A percentile compares a stretch with the other conserved stretches of the same genome.
phyloP scores from a whole-genome alignment of 2,329 filamentous ascomycete genomes.

The Fusarium sp. region DNA sequence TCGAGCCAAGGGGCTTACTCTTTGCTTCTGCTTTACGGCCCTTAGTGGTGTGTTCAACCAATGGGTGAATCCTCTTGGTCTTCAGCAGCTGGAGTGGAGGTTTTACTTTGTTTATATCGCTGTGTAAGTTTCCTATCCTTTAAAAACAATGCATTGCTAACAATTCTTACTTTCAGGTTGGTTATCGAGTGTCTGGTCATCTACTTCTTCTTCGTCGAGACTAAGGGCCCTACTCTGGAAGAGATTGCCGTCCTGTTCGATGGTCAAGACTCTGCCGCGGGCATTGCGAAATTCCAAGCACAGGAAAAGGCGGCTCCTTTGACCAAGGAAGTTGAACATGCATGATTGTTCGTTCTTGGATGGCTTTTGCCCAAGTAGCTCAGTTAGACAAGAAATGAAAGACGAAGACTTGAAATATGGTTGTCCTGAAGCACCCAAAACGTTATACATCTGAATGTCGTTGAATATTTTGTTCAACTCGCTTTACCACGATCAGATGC shows the following conservation, averaged over 20 bases:
- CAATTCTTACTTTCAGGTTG: constrained; percentile 5
- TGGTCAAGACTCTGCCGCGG: constrained; percentile 40
- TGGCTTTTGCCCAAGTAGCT: too few relatives aligned
- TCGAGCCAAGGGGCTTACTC: constrained; percentile 44
- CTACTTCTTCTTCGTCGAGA: constrained; percentile 49
- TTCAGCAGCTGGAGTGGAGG: constrained; percentile 40
- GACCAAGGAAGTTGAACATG: constrained; percentile 38
- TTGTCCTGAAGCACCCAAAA: too few relatives aligned
- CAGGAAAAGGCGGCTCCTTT: constrained; percentile 32
- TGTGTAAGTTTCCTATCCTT: constrained; percentile 24
- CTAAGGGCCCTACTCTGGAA: constrained; percentile 41
- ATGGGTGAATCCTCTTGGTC: constrained; percentile 45
- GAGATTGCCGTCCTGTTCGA: constrained; percentile 47
- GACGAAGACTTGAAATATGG: too few relatives aligned
- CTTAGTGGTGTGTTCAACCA: constrained; percentile 46
- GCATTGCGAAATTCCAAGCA: constrained; percentile 39
- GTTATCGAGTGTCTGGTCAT: constrained; percentile 45
- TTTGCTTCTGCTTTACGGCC: constrained; percentile 46
- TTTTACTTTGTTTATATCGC: constrained; percentile 48
- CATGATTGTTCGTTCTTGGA: constrained; percentile 6
- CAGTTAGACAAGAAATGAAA: too few relatives aligned
- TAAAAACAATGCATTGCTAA: accelerated
- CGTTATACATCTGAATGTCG: too few relatives aligned
- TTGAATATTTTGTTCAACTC: too few relatives aligned
- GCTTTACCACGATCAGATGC: too few relatives aligned